Percentiles rank a stretch among this genome's conserved stretches.
Conservation (phyloP, 495 filamentous ascomycete genomes). For the Hamigera avellanea region DNA sequence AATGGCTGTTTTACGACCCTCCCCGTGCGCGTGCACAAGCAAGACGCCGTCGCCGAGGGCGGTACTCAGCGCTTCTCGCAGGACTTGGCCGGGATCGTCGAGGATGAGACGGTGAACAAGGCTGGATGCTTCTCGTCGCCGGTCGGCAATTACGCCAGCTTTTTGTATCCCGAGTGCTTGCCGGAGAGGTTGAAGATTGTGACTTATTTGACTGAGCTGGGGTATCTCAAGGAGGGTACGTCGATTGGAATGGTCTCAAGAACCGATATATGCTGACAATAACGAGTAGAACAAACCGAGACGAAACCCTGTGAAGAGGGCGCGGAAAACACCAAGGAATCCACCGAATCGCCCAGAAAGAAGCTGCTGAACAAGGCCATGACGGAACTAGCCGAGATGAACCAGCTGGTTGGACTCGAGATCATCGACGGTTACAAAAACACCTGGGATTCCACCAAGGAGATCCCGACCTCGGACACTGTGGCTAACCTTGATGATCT, state of each 20-base stretch:
- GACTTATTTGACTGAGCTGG: conserved; percentile 31
- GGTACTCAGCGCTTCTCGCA: conserved; percentile 6
- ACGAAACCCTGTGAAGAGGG: neutral
- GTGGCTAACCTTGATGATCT: conserved; percentile 8
- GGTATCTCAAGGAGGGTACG: conserved; percentile 31
- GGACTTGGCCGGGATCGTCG: conserved; percentile 3
- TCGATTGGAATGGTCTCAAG: neutral
- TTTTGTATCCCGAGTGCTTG: conserved; percentile 22
- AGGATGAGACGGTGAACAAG: neutral
- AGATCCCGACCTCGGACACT: conserved; percentile 4
- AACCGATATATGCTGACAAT: no score
- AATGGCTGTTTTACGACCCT: conserved; percentile 7
- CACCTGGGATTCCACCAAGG: conserved; percentile 5
- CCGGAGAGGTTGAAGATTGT: conserved; percentile 30
- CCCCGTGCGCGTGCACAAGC: conserved; percentile 4
- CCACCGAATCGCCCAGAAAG: conserved; percentile 4
- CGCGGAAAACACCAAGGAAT: conserved; percentile 2
- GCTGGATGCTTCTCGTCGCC: conserved; percentile 5
- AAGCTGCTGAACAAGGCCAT: conserved; percentile 6
- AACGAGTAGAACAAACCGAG: conserved; percentile 2
- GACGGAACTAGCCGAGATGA: conserved; percentile 6
- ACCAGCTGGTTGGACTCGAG: conserved; percentile 3
- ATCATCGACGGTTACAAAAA: conserved; percentile 9
- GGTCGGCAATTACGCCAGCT: conserved; percentile 8
- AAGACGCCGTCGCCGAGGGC: conserved; percentile 7